Conservation (phyloP, 805 yeast genomes). For the Sugiyamaella qingdaonensis region DNA sequence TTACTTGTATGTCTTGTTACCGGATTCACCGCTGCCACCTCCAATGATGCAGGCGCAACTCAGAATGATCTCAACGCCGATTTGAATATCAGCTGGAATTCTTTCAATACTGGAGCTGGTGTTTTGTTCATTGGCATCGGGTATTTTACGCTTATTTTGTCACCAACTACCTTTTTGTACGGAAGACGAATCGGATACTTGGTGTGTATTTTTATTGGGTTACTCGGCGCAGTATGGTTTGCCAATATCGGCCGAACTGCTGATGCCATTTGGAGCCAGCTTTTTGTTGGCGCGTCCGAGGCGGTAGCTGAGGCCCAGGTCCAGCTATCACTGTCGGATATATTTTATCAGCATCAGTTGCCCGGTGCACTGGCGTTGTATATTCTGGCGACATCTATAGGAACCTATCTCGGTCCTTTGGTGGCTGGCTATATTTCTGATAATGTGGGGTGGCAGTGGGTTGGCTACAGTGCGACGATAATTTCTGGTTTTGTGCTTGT, state of each 20-base stretch:
- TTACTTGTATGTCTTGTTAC: conserved; percentile 39
- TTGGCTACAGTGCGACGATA: conserved; percentile 63
- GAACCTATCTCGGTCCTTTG: conserved; percentile 75
- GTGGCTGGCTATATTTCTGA: conserved; percentile 67
- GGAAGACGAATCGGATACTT: conserved; percentile 64
- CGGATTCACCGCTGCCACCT: conserved; percentile 49
- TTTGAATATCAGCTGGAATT: conserved; percentile 60
- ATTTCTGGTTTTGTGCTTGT: conserved; percentile 56
- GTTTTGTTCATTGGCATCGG: conserved; percentile 69
- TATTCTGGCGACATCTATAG: conserved; percentile 70
- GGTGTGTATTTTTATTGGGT: conserved; percentile 55
- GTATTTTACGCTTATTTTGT: conserved; percentile 55
- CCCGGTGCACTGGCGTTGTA: conserved; percentile 69
- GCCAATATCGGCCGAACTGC: conserved; percentile 49
- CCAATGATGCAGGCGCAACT: conserved; percentile 70
- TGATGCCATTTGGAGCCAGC: conserved; percentile 73
- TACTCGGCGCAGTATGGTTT: conserved; percentile 69
- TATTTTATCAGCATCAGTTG: conserved; percentile 74
- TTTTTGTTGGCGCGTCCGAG: conserved; percentile 78
- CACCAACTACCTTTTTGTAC: conserved; percentile 64
- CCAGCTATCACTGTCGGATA: conserved; percentile 60
- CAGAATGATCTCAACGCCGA: conserved; percentile 60
- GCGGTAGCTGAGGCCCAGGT: conserved; percentile 77
- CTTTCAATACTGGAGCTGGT: conserved; percentile 80
- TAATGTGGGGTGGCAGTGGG: conserved; percentile 66